Evolutionary conservation across 2,329 filamentous ascomycete genomes (phyloP), one percentile per base, ranked within the genome.

Genomic region (Scedosporium apiospermum): DNA sequence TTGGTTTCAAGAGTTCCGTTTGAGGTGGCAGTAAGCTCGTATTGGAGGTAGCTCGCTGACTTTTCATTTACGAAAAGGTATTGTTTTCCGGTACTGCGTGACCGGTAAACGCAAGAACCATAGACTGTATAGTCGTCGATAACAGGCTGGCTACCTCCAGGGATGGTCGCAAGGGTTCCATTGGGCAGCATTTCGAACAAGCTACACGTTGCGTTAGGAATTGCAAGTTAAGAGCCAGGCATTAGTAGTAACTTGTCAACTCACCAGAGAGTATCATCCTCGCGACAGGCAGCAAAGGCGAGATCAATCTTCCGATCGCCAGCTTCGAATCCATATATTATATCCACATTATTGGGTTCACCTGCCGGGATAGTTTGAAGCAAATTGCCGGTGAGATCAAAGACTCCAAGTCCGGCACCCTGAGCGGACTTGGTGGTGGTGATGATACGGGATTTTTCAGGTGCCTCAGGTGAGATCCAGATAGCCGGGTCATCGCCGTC

Each of bases 51-150:
- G n/a, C 77, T 71, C 1, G 80, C 78, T 0, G 78, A 75, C 65
- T 83, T 83, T 60, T 78, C 77, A 65, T 83, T 83, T 64, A 82
- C 80, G 60, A 83, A 83, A 23, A 83, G 75, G 63, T 82, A 82
- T 46, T 82, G 77, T 65, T 78, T 81, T 26, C 74, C 75, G 0
- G 75, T 77, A 38, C 69, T 77, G 5, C 68, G 72, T 1, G 81
- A 83, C 14, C 70, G 77, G 68, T 82, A 83, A 27, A 75, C 76
- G 65, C 78, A 83, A 6, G 80, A 83, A 16, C 80, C 81, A 67
- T 83, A 82, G 51, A 81, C 77, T 0, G 73, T 71, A 65, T 78
- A 82, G 64, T 76, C 74, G 0, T 75, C 68, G 2, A 77, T 74
- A 0, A 77, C 76, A 0, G 77, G 71, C n/a, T 83, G 80, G 6